A percentile compares a stretch with the other conserved stretches of the same genome.
Conservation (phyloP, 139 green algal genomes). For the Chlorella sp. region DNA sequence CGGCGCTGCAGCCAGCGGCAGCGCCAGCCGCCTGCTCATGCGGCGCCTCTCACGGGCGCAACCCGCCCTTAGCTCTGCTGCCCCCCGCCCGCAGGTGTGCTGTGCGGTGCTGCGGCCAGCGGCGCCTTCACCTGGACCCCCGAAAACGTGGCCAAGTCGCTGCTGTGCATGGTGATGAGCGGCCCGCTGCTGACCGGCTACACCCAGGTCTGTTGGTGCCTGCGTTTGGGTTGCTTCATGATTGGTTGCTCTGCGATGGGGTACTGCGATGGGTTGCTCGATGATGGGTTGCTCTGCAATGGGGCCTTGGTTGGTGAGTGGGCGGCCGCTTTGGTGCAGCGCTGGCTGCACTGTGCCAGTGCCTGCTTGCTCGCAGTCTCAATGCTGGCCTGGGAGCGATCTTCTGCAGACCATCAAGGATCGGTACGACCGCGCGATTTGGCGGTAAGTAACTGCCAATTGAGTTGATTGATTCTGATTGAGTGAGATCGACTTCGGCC, state of each 20-base stretch:
- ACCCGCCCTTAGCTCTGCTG: background rate
- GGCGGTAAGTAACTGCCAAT: conserved; percentile 69
- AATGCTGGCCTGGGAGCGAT: background rate
- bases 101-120: conserved; percentile 94
- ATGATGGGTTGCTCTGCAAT: no score
- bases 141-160: conserved; percentile 72
- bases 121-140: conserved; percentile 95
- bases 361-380: background rate
- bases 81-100: conserved; percentile 72
- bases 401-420: conserved; percentile 92
- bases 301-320: no score
- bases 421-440: conserved; percentile 96
- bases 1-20: background rate
- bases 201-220: conserved; percentile 88
- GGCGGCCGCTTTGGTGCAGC: no score
- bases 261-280: no score
- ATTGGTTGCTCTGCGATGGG: no score
- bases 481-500: no score
- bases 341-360: background rate
- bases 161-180: conserved; percentile 94
- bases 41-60: background rate
- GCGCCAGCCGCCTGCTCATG: background rate
- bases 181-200: conserved; percentile 98
- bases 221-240: no score
- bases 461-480: background rate